Evolutionary conservation across 306 rosid genomes (phyloP), one percentile per base, ranked within the genome.

Genomic region (Vachellia collinsii): DNA sequence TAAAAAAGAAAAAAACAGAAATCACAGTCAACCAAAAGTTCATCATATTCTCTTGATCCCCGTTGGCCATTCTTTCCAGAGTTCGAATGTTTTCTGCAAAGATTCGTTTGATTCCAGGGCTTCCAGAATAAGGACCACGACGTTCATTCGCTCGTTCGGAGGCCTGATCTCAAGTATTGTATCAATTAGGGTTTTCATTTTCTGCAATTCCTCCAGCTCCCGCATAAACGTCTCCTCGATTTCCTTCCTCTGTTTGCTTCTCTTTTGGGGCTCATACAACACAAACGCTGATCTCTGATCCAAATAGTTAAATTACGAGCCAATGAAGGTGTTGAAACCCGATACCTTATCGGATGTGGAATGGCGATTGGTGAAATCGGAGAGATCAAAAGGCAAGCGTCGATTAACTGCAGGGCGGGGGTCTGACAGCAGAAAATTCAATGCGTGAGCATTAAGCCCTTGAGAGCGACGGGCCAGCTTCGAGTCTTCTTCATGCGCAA

Each of bases 381-480:
- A 91, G 0, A 92, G 74, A 65, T 94, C 94, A 34, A 94, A 94
- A 0, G 97, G 97, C 3, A 92, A 69, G 54, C 90, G 80, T 37
- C 93, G 59, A 94, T 70, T 13, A 4, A 78, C 7, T 89, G 89
- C 1, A 88, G 81, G 17, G 65, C 41, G 0, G 92, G 89, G 56
- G 86, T 74, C 1, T 91, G 84, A 19, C 89, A 91, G 42, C 91
- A 88, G 75, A 91, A 87, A 48, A 94, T 59, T 8, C 93, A 94
- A 75, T 94, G 98, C 74, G 87, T 76, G 69, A 94, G 93, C 88
- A 94, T 94, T 19, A 94, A 80, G 12, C 97, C 97, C 38, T 94
- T 94, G 1, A 94, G 87, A 0, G 98, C 94, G 3, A 94, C 94
- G 0, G 82, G 85, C 98, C 98, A 94, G 2, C 85, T 82, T 3